Evolutionary conservation across 179 eudicot genomes (phyloP).

Genomic region (Beta macrorhiza): DNA sequence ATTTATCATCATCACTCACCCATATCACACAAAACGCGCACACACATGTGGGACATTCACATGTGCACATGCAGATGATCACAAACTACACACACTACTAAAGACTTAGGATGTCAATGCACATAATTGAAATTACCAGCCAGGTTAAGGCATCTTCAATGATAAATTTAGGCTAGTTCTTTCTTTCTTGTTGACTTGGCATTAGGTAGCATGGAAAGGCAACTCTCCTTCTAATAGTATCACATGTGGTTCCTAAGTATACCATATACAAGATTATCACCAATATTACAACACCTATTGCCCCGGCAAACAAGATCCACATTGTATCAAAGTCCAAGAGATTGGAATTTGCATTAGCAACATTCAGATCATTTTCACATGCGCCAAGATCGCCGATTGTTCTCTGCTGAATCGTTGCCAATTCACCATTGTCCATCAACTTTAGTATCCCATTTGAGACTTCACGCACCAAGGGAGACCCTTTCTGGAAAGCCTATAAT

Average conservation of each 20-base stretch:
- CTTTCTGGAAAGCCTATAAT: conserved; percentile 30
- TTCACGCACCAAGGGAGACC: conserved; percentile 19
- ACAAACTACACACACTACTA: not conserved
- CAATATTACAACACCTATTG: conserved; percentile 22
- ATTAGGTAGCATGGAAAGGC: conserved; percentile 27
- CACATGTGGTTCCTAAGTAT: conserved; percentile 21
- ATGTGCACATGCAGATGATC: too few species aligned
- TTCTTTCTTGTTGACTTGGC: conserved; percentile 20
- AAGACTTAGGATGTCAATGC: not conserved
- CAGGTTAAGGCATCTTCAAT: not conserved
- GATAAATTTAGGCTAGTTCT: not conserved
- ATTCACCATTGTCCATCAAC: conserved; percentile 25
- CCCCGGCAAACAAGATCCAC: conserved; percentile 34
- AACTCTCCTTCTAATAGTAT: conserved; percentile 22
- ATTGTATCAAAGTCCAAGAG: conserved; percentile 25
- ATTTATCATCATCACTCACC: not conserved
- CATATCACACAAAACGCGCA: not conserved
- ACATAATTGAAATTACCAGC: not conserved
- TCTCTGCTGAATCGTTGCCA: conserved; percentile 28
- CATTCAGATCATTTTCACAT: conserved; percentile 18
- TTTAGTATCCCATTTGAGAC: conserved; percentile 33
- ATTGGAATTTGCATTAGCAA: not conserved
- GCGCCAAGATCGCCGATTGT: conserved; percentile 28
- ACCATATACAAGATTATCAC: conserved; percentile 28
- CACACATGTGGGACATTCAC: not conserved